These are phyloP conservation scores for Tricholoma flavovirens DNA, from an alignment of 768 basidiomycete species.

Conservation along the genomic window DNA sequence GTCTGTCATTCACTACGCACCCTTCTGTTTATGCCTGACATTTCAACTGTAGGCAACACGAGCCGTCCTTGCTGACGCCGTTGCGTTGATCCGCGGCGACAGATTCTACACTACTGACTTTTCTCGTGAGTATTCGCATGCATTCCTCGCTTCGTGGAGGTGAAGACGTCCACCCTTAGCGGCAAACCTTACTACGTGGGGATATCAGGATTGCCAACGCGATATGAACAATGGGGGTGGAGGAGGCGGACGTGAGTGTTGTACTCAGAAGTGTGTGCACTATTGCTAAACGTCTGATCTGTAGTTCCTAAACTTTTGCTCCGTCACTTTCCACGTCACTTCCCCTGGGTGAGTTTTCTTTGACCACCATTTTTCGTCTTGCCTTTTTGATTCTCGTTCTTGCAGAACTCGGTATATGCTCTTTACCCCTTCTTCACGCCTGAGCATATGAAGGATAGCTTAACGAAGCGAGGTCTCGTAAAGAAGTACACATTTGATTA, in stretches of 20 bases:
- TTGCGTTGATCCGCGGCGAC: constrained; percentile 46
- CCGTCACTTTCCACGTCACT: constrained; percentile 17
- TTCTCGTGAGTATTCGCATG: constrained; percentile 29
- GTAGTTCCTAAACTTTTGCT: constrained; percentile 16
- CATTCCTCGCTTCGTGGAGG: no score
- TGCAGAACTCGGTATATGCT: constrained; percentile 14
- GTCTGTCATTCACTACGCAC: constrained; percentile 7
- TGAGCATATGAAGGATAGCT: constrained; percentile 23
- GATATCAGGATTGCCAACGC: constrained; percentile 41
- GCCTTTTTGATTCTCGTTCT: neutral
- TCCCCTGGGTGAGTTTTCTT: constrained; percentile 10
- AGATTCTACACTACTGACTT: constrained; percentile 47
- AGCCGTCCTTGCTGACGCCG: constrained; percentile 47
- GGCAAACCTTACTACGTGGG: constrained; percentile 44
- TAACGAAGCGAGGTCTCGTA: constrained; percentile 33
- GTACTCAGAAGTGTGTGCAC: neutral
- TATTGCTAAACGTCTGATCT: neutral
- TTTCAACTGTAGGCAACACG: constrained; percentile 30
- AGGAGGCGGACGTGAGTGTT: constrained; percentile 14
- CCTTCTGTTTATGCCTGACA: neutral
- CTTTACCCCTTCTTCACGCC: constrained; percentile 42
- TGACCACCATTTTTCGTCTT: neutral
- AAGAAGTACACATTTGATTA: constrained; percentile 37
- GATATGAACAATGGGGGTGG: constrained; percentile 28
- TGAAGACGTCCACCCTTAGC: constrained; percentile 22